Conservation (phyloP, 331 rosid species). For the Rosa hybrid region DNA sequence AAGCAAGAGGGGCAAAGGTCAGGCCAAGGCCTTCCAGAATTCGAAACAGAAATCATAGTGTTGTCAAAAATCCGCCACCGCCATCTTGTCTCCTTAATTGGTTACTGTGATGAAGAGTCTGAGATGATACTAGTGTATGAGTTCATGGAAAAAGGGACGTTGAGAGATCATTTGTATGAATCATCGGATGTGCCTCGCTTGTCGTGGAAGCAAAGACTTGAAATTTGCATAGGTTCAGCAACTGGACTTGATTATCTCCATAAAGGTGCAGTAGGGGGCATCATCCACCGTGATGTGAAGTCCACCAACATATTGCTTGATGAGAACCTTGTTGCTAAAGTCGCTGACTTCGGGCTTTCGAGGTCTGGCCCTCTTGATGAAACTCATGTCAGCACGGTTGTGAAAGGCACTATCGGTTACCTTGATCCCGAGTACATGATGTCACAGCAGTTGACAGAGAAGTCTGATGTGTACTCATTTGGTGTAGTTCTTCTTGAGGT, state of each 20-base stretch:
- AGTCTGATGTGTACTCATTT: constrained; percentile 82
- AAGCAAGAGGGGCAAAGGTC: constrained; percentile 38
- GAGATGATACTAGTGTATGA: constrained; percentile 11
- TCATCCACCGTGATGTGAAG: constrained; percentile 64
- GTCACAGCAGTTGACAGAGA: constrained; percentile 64
- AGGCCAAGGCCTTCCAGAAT: constrained; percentile 51
- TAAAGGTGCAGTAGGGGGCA: constrained; percentile 53
- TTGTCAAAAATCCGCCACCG: constrained; percentile 55
- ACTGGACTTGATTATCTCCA: constrained; percentile 59
- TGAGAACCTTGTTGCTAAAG: constrained; percentile 50
- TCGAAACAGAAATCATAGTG: constrained; percentile 50
- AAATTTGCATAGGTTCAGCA: constrained; percentile 58
- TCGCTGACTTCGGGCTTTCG: constrained; percentile 63
- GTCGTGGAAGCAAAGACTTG: constrained; percentile 61
- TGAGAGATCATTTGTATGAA: constrained; percentile 49
- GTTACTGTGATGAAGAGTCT: neutral
- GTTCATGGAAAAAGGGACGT: constrained; percentile 35
- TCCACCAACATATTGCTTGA: constrained; percentile 58
- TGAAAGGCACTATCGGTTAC: constrained; percentile 83
- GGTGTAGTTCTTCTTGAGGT: constrained; percentile 81
- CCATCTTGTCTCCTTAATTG: constrained; percentile 36
- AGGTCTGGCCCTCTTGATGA: constrained; percentile 45
- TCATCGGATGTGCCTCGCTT: constrained; percentile 40
- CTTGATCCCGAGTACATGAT: constrained; percentile 83
- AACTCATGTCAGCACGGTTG: constrained; percentile 59